Percentiles rank a stretch among this genome's conserved stretches.
Conservation (phyloP, 2,329 filamentous ascomycete species). For the Trichoderma sp. region DNA sequence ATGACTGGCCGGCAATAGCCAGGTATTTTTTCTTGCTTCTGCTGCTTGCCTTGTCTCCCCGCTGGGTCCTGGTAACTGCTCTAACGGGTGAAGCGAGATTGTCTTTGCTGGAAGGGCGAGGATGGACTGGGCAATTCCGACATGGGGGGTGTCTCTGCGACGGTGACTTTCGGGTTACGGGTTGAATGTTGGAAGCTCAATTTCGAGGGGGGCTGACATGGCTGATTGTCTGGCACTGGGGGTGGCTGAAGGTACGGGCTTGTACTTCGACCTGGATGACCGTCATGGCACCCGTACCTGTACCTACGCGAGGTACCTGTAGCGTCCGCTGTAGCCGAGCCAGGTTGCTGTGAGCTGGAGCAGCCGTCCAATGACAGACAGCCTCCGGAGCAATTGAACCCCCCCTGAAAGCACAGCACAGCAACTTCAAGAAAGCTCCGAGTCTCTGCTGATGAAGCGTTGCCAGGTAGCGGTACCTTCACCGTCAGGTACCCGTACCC, state of each 20-base stretch:
- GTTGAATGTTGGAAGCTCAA: too few relatives aligned
- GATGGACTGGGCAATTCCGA: conserved; percentile 27
- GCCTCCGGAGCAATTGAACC: background rate
- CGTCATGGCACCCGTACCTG: too few relatives aligned
- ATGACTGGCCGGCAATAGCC: background rate
- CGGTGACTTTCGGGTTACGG: conserved; percentile 7
- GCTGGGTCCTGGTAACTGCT: conserved; percentile 15
- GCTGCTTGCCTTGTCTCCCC: background rate
- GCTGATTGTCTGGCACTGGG: background rate
- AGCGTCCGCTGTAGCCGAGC: too few relatives aligned
- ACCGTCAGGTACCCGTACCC: background rate
- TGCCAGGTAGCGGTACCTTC: background rate
- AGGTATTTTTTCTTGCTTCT: too few relatives aligned
- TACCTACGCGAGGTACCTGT: too few relatives aligned
- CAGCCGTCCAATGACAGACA: too few relatives aligned
- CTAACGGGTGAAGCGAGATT: conserved; percentile 21
- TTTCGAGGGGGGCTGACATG: conserved; percentile 4
- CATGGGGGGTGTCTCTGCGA: conserved; percentile 19
- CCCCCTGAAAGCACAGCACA: background rate
- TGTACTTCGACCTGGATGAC: too few relatives aligned
- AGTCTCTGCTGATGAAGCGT: too few relatives aligned
- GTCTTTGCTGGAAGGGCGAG: conserved; percentile 12
- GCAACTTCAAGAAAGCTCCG: too few relatives aligned
- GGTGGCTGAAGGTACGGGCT: background rate
- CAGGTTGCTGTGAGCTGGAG: too few relatives aligned